Base-by-base conservation (phyloP, 192 early-diverging fungal genomes). In the Martensiomyces pterosporus region DNA sequence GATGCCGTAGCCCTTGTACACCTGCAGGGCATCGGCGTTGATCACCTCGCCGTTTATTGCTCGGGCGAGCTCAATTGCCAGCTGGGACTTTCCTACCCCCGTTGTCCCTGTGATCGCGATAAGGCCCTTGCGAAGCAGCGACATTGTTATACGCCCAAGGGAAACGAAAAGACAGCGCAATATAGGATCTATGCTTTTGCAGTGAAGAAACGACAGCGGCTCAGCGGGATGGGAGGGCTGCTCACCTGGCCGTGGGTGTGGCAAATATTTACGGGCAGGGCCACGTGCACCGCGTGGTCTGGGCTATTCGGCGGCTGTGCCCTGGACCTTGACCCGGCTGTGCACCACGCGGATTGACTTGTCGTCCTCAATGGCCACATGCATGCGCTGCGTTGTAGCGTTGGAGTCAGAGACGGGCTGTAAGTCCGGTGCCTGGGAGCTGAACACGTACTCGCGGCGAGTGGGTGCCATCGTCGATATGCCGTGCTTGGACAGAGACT, bases 21-120 rank as follows among this genome's bases (percentile, higher is more conserved):
- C 89, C 80, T 99, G 96, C 74, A 99, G 80, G 6, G 96, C 86
- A 56, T 99, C 96, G 1, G 87, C 89, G 61, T 96, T 97, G 55
- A 99, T 91, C 32, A 94, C 79, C 51, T 97, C 91, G 18, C 93
- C 94, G 33, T 80, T 55, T 4, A 96, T 42, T 6, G 80, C 79
- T 29, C 89, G 79, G 3, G 91, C 86, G 18, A 99, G 59, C 53
- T 96, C 85, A 24, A 99, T 82, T 4, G 89, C 85, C 9, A 99
- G 69, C 56, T 93, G 79, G n/a, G 90, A 91, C 57, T 99, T 99
- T n/a, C 96, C 96, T 10, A 94, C 92, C 9, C 93, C 95, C 1
- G 95, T 96, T 1, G 92, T 93, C 2, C 94, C 94, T 27, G 85
- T 79, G 36, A 90, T 79, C 6, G 85, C 80, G 21, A 86, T 64